phyloP scores from a whole-genome alignment of 306 rosid genomes.

The Malus fusca region DNA sequence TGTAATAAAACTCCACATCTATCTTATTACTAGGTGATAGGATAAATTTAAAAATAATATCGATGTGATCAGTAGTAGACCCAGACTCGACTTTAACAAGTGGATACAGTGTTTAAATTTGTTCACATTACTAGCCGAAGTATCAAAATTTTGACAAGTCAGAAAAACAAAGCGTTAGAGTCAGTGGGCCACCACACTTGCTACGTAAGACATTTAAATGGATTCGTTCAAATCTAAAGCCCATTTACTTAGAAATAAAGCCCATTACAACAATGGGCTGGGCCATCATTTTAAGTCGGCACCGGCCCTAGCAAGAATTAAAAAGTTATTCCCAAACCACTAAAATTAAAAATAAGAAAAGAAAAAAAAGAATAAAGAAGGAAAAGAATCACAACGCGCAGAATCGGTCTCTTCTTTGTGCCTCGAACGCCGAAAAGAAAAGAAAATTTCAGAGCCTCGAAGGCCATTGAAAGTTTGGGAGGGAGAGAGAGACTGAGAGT shows the following conservation, averaged over 20 bases:
- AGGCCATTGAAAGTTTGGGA: background rate
- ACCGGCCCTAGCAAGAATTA: background rate
- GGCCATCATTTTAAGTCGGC: background rate
- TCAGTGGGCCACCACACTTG: too few relatives aligned
- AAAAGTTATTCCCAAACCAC: background rate
- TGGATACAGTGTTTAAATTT: too few relatives aligned
- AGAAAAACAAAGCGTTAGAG: too few relatives aligned
- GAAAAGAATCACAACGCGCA: background rate
- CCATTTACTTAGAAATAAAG: background rate
- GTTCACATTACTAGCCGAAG: too few relatives aligned
- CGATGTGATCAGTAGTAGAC: fast-evolving
- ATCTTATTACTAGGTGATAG: fast-evolving
- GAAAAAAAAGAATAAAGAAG: background rate
- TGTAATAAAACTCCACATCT: too few relatives aligned
- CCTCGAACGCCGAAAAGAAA: conserved; percentile 21
- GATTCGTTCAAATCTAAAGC: background rate
- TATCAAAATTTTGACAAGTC: too few relatives aligned
- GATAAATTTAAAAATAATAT: too few relatives aligned
- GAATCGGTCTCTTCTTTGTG: background rate
- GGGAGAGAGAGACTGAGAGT: background rate
- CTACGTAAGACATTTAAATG: too few relatives aligned
- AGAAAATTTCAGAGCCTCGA: conserved; percentile 3
- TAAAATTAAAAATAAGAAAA: background rate
- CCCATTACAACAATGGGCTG: background rate
- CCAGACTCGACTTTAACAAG: too few relatives aligned